Base-by-base conservation (phyloP, 2,329 filamentous ascomycete genomes). In the Pseudopyricularia javanii region DNA sequence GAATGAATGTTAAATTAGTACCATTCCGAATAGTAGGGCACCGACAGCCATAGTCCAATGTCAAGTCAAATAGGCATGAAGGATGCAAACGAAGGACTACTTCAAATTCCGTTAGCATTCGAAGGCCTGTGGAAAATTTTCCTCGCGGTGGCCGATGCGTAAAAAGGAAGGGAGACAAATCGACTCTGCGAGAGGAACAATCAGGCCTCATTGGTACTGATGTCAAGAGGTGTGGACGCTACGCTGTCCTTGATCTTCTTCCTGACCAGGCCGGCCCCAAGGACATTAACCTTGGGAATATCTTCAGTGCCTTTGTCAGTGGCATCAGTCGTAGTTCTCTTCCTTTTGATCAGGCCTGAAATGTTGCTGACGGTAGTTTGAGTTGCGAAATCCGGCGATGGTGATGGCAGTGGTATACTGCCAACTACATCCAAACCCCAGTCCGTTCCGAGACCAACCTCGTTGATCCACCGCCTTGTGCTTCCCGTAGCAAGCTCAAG, bases 401-500 rank as follows among this genome's bases (percentile, higher is more conserved):
- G 14, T 2, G n/a, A 30, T 12, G 3, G 55, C 53, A 0, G 56
- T 40, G 0, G 55, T 32, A 66, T 65, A 32, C 61, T 66, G 0
- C 82, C 82, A 3, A 66, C 62, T 2, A 84, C 67, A 0, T 68
- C 65, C 8, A 73, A 62, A 0, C 77, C 76, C 80, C 79, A 84
- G 20, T 64, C 59, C 1, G 70, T 65, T 0, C 75, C 74, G 54
- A 73, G 69, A 15, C 76, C 77, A 1, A 85, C 80, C 61, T 91
- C 86, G 14, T 74, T 74, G 45, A 82, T 73, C 86, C 87, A 93
- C 52, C 85, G 79, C 51, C 67, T 70, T 2, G 86, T 88, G 60
- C 85, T 88, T 32, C 73, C 72, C 2, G 69, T 70, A 0, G 85
- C 82, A 49, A 84, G 77, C 11, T 79, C 76, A 3, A 82, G 66